phyloP scores from a whole-genome alignment of 176 grass and related monocot species.

The Avena eriantha region DNA sequence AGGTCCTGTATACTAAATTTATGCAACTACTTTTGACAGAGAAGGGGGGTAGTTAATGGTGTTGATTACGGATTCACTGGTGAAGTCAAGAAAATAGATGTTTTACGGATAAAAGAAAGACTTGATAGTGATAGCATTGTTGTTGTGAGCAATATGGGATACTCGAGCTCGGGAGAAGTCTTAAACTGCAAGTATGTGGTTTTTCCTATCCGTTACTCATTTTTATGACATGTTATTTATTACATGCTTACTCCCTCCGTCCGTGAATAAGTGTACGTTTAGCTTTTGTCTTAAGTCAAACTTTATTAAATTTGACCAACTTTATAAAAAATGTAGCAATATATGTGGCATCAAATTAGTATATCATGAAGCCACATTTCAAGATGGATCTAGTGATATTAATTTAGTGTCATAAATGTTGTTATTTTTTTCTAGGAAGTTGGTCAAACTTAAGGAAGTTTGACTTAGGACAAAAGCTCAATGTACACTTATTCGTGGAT shows the following conservation, averaged over 20 bases:
- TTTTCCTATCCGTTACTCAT: constrained; percentile 6
- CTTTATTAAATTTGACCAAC: no score
- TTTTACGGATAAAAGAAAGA: constrained; percentile 87
- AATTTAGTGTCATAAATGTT: no score
- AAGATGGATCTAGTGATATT: no score
- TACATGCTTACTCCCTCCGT: neutral
- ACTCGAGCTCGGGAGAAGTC: constrained; percentile 82
- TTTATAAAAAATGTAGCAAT: no score
- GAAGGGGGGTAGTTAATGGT: constrained; percentile 63
- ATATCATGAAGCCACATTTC: no score
- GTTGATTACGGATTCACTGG: constrained; percentile 78
- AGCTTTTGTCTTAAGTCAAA: no score
- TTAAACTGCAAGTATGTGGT: constrained; percentile 95
- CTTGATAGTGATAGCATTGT: constrained; percentile 91
- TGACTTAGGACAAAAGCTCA: no score
- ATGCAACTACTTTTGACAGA: constrained; percentile 49
- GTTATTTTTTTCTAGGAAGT: no score
- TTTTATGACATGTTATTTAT: constrained; percentile 4
- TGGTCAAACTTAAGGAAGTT: no score
- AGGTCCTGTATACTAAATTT: constrained; percentile 6
- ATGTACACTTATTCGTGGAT: no score
- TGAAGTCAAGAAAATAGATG: constrained; percentile 97
- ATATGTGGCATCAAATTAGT: no score
- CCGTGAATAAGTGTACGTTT: no score
- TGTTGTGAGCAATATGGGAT: constrained; percentile 93